These are phyloP conservation scores for Nicotiana tomentosiformis DNA, from an alignment of 257 asterid species.

Conservation along the genomic window DNA sequence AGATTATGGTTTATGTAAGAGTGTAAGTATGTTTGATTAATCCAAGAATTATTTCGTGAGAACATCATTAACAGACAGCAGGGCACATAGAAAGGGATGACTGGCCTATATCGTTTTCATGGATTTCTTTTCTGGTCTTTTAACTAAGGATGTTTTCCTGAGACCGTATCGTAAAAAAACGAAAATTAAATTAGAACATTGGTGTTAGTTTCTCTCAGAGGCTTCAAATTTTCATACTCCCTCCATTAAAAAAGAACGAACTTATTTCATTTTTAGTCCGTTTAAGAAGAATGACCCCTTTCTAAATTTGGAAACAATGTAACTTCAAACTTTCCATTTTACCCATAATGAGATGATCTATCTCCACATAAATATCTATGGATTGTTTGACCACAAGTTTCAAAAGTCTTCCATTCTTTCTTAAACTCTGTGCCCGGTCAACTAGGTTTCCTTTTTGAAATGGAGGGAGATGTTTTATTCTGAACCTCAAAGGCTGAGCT, in stretches of 20 bases:
- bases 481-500: slow-evolving; percentile 10
- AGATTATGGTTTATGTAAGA: not conserved
- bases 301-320: too few relatives aligned
- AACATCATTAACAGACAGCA: not conserved
- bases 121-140: not conserved
- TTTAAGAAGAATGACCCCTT: too few relatives aligned
- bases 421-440: too few relatives aligned
- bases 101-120: not conserved
- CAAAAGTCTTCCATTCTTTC: too few relatives aligned
- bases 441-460: too few relatives aligned
- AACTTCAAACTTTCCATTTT: too few relatives aligned
- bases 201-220: not conserved
- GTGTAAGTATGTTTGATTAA: not conserved
- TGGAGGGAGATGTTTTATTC: not conserved
- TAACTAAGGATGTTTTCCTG: slow-evolving; percentile 1
- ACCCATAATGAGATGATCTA: too few relatives aligned
- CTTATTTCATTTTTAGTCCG: too few relatives aligned
- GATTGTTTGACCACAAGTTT: too few relatives aligned
- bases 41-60: not conserved
- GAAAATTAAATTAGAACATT: not conserved
- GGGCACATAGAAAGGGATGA: not conserved
- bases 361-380: too few relatives aligned
- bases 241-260: too few relatives aligned
- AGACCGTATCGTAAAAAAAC: not conserved
- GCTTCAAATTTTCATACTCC: not conserved